These are phyloP conservation scores for Ogataea corticis DNA, from an alignment of 805 yeast species.

Conservation along the genomic window DNA sequence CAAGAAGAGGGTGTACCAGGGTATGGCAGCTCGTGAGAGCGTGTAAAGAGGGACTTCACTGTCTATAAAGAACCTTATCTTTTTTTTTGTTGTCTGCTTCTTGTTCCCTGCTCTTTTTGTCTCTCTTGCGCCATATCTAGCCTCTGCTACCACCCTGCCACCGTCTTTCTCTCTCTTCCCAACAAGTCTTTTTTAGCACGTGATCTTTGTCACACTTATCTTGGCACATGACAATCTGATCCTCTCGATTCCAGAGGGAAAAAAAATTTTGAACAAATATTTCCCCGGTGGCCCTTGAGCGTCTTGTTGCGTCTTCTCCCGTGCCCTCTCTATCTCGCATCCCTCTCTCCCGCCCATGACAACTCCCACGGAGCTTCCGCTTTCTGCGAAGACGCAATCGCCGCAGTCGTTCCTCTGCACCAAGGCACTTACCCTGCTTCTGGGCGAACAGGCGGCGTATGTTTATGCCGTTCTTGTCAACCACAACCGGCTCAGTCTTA, in stretches of 20 bases:
- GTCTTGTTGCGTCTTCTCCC: neutral
- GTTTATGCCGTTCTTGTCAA: conserved; percentile 62
- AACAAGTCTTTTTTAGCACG: too few species aligned
- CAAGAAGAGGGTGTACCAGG: too few species aligned
- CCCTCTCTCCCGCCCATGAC: neutral
- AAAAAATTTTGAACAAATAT: neutral
- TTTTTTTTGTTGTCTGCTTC: too few species aligned
- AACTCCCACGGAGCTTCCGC: conserved; percentile 26
- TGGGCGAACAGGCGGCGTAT: conserved; percentile 74
- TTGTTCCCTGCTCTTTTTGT: too few species aligned
- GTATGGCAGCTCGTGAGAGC: too few species aligned
- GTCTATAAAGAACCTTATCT: too few species aligned
- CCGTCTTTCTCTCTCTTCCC: too few species aligned
- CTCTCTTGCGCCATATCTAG: too few species aligned
- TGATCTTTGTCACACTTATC: too few species aligned
- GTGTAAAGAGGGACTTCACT: too few species aligned
- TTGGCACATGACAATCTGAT: too few species aligned
- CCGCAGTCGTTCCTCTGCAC: conserved; percentile 63
- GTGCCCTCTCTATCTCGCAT: neutral
- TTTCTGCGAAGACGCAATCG: conserved; percentile 52
- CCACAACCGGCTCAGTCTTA: conserved; percentile 63
- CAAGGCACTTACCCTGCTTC: conserved; percentile 49
- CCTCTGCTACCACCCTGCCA: too few species aligned
- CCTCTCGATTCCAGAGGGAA: neutral
- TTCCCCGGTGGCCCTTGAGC: neutral